Evolutionary conservation across 768 basidiomycete genomes (phyloP).

Genomic region (Pleurotus tuoliensis): DNA sequence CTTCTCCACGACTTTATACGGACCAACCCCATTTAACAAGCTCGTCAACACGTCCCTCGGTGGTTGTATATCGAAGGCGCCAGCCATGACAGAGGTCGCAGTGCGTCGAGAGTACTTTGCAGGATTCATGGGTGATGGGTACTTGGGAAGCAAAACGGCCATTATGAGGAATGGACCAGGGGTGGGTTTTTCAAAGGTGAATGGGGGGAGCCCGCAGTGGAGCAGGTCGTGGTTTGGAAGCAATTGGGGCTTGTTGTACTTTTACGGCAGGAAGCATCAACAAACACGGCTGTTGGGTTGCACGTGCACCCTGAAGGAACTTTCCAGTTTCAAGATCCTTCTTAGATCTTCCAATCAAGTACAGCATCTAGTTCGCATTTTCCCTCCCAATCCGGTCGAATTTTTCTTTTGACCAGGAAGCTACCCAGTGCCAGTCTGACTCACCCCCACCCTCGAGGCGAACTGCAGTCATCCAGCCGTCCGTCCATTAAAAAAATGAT

Average conservation of each 20-base stretch:
- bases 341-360: slow-evolving; percentile 23
- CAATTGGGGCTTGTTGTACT: slow-evolving; percentile 42
- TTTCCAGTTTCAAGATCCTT: slow-evolving; percentile 33
- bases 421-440: background rate
- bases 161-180: slow-evolving; percentile 20
- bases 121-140: slow-evolving; percentile 25
- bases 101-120: slow-evolving; percentile 50
- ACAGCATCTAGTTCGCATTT: slow-evolving; percentile 25
- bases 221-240: slow-evolving; percentile 50
- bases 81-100: slow-evolving; percentile 74
- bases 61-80: slow-evolving; percentile 65
- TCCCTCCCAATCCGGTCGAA: slow-evolving; percentile 11
- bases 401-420: background rate
- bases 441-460: too few relatives aligned
- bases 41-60: slow-evolving; percentile 76
- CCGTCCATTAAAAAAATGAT: too few relatives aligned
- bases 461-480: too few relatives aligned
- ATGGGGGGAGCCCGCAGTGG: slow-evolving; percentile 35
- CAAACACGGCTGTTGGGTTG: slow-evolving; percentile 38
- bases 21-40: slow-evolving; percentile 69
- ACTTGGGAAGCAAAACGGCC: slow-evolving; percentile 27
- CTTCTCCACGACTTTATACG: slow-evolving; percentile 59
- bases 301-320: slow-evolving; percentile 45
- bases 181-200: slow-evolving; percentile 26
- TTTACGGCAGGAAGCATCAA: slow-evolving; percentile 52